These are phyloP conservation scores for Lenzites betulinus DNA, from an alignment of 768 basidiomycete genomes.

Conservation along the genomic window DNA sequence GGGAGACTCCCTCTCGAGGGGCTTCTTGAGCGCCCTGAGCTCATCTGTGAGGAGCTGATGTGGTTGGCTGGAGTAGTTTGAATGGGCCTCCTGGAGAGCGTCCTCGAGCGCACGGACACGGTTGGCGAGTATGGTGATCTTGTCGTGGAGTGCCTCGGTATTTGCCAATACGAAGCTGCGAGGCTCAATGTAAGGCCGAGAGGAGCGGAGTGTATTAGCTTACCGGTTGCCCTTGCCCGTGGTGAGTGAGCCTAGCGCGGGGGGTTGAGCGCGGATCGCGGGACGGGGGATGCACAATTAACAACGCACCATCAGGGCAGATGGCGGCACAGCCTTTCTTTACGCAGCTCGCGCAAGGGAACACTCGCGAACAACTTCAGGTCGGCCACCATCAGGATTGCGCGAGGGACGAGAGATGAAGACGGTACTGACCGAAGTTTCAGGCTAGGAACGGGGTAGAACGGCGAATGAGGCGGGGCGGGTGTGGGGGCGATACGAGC, in stretches of 20 bases:
- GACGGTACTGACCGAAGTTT: constrained; percentile 59
- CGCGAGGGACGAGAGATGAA: constrained; percentile 13
- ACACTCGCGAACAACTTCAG: constrained; percentile 60
- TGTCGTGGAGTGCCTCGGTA: constrained; percentile 69
- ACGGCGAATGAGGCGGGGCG: constrained; percentile 15
- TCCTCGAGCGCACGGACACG: constrained; percentile 72
- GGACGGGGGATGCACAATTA: constrained; percentile 8
- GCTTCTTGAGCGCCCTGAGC: constrained; percentile 65
- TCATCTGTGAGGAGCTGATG: constrained; percentile 66
- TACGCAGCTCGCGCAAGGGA: constrained; percentile 53
- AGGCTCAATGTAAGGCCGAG: constrained; percentile 4
- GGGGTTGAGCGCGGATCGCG: constrained; percentile 13
- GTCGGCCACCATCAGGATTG: constrained; percentile 8
- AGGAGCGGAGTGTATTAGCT: constrained; percentile 10
- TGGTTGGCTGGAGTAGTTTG: constrained; percentile 44
- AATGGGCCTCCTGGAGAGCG: constrained; percentile 56
- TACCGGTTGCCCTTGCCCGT: constrained; percentile 76
- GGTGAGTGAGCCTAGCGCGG: constrained; percentile 57
- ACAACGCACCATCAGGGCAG: constrained; percentile 55
- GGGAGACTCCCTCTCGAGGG: constrained; percentile 58
- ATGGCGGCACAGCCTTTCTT: constrained; percentile 52
- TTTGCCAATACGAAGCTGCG: constrained; percentile 69
- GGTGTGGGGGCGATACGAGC: background rate
- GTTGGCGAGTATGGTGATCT: constrained; percentile 58
- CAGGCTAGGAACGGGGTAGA: constrained; percentile 42